phyloP scores from a whole-genome alignment of 768 basidiomycete species.

The Trametes cubensis region DNA sequence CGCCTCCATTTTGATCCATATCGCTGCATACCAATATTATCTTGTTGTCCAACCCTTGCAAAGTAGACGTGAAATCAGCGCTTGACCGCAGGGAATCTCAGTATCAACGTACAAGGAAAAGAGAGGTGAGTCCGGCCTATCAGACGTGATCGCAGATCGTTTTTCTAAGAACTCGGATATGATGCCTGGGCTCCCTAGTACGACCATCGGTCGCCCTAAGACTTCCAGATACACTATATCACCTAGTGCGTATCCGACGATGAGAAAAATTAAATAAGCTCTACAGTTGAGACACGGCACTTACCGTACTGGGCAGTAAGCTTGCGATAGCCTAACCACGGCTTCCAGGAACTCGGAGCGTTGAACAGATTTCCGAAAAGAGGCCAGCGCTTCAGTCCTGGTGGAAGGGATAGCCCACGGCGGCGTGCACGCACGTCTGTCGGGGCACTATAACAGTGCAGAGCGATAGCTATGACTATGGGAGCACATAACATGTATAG shows the following conservation, averaged over 20 bases:
- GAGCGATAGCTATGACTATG: no score
- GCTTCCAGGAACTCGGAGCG: not conserved
- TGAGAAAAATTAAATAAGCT: no score
- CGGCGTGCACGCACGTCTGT: no score
- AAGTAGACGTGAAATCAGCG: no score
- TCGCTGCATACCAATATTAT: slow-evolving; percentile 3
- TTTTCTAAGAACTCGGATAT: slow-evolving; percentile 34
- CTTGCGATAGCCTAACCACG: not conserved
- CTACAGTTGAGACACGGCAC: not conserved
- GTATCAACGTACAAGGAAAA: slow-evolving; percentile 6
- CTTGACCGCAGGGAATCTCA: no score
- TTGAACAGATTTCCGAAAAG: slow-evolving; percentile 2
- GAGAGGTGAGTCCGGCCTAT: slow-evolving; percentile 16
- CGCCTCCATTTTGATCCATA: slow-evolving; percentile 16
- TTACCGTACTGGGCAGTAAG: not conserved
- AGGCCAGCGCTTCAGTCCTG: not conserved
- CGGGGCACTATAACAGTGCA: no score
- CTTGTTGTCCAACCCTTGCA: not conserved
- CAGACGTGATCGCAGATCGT: slow-evolving; percentile 33
- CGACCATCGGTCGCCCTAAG: slow-evolving; percentile 15
- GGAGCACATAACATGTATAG: no score
- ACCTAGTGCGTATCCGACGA: not conserved
- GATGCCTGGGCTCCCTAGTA: slow-evolving; percentile 29
- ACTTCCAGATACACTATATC: slow-evolving; percentile 10
- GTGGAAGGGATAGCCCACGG: not conserved